These are phyloP conservation scores for Saccharomycopsis synnaedendra DNA, from an alignment of 805 yeast genomes.

Conservation along the genomic window DNA sequence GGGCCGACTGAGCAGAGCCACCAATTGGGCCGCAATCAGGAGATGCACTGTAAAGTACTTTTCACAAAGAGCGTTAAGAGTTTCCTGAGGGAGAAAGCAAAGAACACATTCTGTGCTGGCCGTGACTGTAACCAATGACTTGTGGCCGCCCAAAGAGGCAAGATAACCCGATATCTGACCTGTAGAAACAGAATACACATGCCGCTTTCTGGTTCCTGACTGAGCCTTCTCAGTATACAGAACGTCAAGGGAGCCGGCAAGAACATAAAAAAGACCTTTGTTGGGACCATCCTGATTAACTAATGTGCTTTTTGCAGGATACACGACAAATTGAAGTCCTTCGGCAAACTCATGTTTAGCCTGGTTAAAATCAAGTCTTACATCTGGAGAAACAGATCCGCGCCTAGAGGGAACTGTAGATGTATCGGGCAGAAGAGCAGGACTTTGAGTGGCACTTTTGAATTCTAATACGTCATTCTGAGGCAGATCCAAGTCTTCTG, in stretches of 20 bases:
- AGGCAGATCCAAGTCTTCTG: too few species aligned
- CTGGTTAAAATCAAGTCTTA: constrained; percentile 29
- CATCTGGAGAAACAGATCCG: constrained; percentile 10
- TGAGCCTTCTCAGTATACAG: constrained; percentile 27
- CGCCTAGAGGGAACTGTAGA: neutral
- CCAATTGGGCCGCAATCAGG: constrained; percentile 64
- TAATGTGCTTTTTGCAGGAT: constrained; percentile 41
- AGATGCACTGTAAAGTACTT: constrained; percentile 65
- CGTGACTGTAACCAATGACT: constrained; percentile 60
- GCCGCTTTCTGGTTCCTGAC: constrained; percentile 23
- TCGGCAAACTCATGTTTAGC: constrained; percentile 51
- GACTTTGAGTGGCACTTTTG: too few species aligned
- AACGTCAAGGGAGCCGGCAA: constrained; percentile 69
- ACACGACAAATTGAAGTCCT: constrained; percentile 42
- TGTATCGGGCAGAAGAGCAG: neutral
- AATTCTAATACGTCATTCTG: too few species aligned
- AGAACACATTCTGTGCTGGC: constrained; percentile 54
- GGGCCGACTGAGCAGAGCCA: constrained; percentile 53
- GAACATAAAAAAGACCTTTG: constrained; percentile 69
- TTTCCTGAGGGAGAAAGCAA: constrained; percentile 57
- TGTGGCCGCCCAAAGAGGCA: constrained; percentile 68
- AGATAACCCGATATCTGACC: constrained; percentile 88
- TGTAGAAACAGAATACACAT: constrained; percentile 45
- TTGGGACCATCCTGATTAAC: constrained; percentile 55
- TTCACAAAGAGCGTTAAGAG: constrained; percentile 58